Base-by-base conservation (phyloP, 805 yeast species). In the Yamadazyma sp. region DNA sequence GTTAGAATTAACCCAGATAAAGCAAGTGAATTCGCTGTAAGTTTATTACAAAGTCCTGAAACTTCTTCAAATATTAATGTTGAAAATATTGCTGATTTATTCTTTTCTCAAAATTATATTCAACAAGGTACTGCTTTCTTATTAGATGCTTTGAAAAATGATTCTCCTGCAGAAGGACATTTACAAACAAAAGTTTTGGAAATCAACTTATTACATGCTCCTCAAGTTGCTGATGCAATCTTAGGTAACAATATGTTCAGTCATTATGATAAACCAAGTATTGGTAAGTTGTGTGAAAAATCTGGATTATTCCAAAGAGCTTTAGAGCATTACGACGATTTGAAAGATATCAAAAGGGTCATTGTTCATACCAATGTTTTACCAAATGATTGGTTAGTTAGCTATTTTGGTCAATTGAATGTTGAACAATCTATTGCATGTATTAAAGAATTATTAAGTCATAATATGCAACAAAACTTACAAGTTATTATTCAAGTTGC, bases 141-240 rank as follows among this genome's bases (percentile, higher is more conserved):
- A 53, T 73, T 93, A 50, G 98, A 93, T 62, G 98, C 97, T 7
- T 75, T 93, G 58, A 93, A 93, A 69, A 85, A 82, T 44, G 96
- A 93, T 64, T 74, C 82, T 24, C 97, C 98, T 26, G 83, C 89
- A 44, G 96, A 93, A 56, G 97, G 96, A 12, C 95, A 88, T 54
- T 72, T 93, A 55, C 98, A 93, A 72, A 93, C 98, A 7, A 80
- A 95, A 54, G 78, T 93, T 33, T 76, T 93, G 48, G 98, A 93
- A 65, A 87, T 86, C 48, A 93, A 93, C 62, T 72, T 93, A 58
- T 62, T 86, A 56, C 94, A 89, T 59, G 98, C 98, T 12, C 99
- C 99, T 33, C 98, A 93, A 73, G 99, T 93, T 38, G 99, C 98
- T 27, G 98, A 93, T 64, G 99, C 99, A 14, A 93, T 93, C 48